Conservation (phyloP, 768 basidiomycete species). For the Mycena metata region DNA sequence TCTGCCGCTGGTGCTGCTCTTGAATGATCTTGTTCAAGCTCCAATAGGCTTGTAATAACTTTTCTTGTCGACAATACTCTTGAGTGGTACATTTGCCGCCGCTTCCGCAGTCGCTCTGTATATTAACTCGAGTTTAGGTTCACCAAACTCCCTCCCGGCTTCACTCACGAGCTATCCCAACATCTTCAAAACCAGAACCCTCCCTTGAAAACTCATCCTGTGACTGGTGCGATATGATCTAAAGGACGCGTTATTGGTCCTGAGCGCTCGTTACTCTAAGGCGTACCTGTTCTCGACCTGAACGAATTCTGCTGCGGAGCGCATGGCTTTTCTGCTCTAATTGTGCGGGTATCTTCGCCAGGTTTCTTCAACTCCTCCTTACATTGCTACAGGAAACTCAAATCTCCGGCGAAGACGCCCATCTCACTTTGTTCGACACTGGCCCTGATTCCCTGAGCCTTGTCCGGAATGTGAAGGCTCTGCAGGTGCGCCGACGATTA, state of each 20-base stretch:
- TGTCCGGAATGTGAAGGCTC: slow-evolving; percentile 75
- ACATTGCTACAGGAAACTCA: slow-evolving; percentile 65
- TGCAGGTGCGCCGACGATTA: no score
- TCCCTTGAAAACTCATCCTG: slow-evolving; percentile 37
- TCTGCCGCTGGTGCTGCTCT: neutral
- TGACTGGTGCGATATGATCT: slow-evolving; percentile 38
- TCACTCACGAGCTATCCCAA: slow-evolving; percentile 76
- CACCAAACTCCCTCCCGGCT: slow-evolving; percentile 83
- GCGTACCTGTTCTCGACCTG: slow-evolving; percentile 77
- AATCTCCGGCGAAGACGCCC: slow-evolving; percentile 56
- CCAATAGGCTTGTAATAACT: slow-evolving; percentile 56
- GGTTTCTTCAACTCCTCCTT: neutral
- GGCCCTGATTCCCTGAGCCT: slow-evolving; percentile 85
- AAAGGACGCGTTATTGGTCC: neutral
- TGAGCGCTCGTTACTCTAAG: slow-evolving; percentile 34
- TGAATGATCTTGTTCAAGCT: neutral
- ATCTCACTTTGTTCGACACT: slow-evolving; percentile 84
- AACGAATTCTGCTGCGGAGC: slow-evolving; percentile 82
- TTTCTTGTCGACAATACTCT: slow-evolving; percentile 84
- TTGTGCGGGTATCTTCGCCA: slow-evolving; percentile 63
- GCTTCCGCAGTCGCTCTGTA: neutral
- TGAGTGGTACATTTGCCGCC: slow-evolving; percentile 71
- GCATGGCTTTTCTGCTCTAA: slow-evolving; percentile 86
- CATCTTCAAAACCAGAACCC: slow-evolving; percentile 69
- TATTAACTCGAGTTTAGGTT: slow-evolving; percentile 63